Evolutionary conservation across 2,329 filamentous ascomycete genomes (phyloP).

Genomic region (Ceratocystis papillata): DNA sequence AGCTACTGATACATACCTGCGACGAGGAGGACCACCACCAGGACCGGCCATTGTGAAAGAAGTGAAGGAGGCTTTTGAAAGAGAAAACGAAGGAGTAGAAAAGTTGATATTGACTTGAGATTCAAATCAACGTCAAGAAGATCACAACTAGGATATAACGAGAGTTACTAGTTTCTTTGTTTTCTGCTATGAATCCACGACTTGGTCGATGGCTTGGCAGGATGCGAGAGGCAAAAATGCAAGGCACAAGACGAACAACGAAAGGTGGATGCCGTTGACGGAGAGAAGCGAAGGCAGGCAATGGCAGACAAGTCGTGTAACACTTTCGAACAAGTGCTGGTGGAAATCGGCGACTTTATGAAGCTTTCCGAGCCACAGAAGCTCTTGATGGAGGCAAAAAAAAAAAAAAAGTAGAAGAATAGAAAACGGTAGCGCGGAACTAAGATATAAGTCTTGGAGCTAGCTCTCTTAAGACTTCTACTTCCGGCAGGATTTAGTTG

Average conservation of each 20-base stretch:
- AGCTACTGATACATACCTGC: slow-evolving; percentile 39
- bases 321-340: background rate
- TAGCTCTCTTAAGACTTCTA: slow-evolving; percentile 2
- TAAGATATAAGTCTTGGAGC: slow-evolving; percentile 12
- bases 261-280: background rate
- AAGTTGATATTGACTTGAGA: background rate
- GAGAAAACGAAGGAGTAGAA: slow-evolving; percentile 13
- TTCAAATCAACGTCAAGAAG: slow-evolving; percentile 1
- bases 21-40: slow-evolving; percentile 80
- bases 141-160: slow-evolving; percentile 9
- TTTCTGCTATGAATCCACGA: background rate
- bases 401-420: background rate
- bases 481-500: slow-evolving; percentile 12
- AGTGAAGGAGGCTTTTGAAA: slow-evolving; percentile 12
- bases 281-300: background rate
- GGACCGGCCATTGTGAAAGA: slow-evolving; percentile 67
- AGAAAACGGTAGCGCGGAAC: background rate
- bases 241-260: slow-evolving; percentile 1
- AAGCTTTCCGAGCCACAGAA: background rate
- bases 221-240: background rate
- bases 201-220: background rate
- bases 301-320: background rate
- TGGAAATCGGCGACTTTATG: slow-evolving; percentile 2
- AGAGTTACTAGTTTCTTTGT: slow-evolving; percentile 6
- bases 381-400: slow-evolving; percentile 10